Percentiles rank a stretch among this genome's conserved stretches.
phyloP scores from a whole-genome alignment of 176 grass and related monocot genomes.

The Poa pratensis region DNA sequence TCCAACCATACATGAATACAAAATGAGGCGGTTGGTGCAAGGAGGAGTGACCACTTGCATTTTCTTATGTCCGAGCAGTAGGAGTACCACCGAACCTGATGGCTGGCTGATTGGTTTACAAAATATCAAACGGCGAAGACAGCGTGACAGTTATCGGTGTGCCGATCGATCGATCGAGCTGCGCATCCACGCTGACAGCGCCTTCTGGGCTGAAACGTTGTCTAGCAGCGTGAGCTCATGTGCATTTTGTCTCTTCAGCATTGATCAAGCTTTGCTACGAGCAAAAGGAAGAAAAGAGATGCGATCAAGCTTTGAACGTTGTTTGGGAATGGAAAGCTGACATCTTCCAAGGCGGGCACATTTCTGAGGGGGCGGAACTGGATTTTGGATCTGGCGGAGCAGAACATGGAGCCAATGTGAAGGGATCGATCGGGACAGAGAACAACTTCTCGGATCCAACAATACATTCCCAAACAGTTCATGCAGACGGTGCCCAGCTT shows the following conservation, averaged over 20 bases:
- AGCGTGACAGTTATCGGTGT: background rate
- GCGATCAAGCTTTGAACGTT: too few species aligned
- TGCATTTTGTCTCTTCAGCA: background rate
- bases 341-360: background rate
- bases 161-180: background rate
- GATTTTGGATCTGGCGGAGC: background rate
- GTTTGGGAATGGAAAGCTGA: background rate
- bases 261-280: background rate
- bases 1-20: background rate
- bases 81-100: background rate
- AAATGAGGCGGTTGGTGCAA: constrained; percentile 5
- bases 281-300: background rate
- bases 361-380: background rate
- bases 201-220: background rate
- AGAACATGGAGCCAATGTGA: background rate
- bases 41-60: background rate
- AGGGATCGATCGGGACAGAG: background rate
- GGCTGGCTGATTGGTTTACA: background rate
- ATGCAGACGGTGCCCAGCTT: background rate
- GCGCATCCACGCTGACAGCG: constrained; percentile 7
- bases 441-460: constrained; percentile 38
- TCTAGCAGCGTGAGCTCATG: background rate
- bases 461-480: background rate
- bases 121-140: constrained; percentile 10
- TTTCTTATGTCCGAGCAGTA: background rate